These are phyloP conservation scores for Saxophila tyrrhenica DNA, from an alignment of 495 filamentous ascomycete species.

Conservation along the genomic window DNA sequence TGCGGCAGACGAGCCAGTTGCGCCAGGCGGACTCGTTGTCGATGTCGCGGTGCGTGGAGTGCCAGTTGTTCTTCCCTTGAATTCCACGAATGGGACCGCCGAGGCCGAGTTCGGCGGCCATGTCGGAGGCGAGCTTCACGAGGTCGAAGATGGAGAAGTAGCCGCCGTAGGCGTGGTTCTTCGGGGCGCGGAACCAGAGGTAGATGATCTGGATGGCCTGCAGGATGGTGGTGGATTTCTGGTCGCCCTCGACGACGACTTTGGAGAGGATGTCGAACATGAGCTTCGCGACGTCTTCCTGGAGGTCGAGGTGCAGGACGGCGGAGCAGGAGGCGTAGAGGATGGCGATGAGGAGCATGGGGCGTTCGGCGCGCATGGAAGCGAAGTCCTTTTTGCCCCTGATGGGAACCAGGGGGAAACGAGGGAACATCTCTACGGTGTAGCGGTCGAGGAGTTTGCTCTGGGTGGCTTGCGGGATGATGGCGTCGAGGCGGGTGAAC, in stretches of 20 bases:
- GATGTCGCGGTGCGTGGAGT: neutral
- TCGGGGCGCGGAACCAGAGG: conserved; percentile 7
- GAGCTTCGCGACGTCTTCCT: conserved; percentile 3
- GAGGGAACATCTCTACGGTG: neutral
- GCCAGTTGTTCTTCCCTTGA: neutral
- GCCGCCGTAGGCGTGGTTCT: neutral
- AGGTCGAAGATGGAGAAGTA: conserved; percentile 1
- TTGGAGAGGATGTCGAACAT: neutral
- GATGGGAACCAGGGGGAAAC: conserved; percentile 2
- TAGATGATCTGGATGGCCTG: conserved; percentile 3
- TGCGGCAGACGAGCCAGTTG: conserved; percentile 1
- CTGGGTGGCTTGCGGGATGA: conserved; percentile 1
- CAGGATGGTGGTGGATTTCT: conserved; percentile 6
- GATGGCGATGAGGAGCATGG: conserved; percentile 6
- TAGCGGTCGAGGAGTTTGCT: conserved; percentile 2
- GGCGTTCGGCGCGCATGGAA: neutral
- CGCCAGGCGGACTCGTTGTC: conserved; percentile 1
- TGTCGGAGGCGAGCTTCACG: neutral
- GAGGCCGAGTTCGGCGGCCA: neutral
- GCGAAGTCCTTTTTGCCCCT: neutral
- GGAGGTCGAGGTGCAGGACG: neutral
- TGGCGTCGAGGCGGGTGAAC: conserved; percentile 1
- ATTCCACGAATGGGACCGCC: neutral
- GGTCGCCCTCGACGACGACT: neutral
- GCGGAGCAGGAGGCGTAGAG: conserved; percentile 1